Percentiles rank a stretch among this genome's conserved stretches.
These are phyloP conservation scores for Oryza glumipatula DNA, from an alignment of 176 grass and related monocot species.

Conservation along the genomic window DNA sequence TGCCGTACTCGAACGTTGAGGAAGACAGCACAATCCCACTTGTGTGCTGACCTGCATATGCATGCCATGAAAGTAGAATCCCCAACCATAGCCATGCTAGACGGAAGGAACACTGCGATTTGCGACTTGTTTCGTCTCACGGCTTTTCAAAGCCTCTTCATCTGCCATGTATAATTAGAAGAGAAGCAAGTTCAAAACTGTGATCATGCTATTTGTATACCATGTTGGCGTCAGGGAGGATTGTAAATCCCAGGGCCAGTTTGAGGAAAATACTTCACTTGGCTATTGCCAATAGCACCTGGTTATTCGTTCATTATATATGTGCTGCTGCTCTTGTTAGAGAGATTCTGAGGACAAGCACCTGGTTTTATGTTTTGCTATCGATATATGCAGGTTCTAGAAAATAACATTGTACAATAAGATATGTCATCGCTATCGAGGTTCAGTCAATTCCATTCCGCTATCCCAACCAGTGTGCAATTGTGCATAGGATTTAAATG, in stretches of 20 bases:
- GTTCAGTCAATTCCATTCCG: too few relatives aligned
- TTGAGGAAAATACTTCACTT: neutral
- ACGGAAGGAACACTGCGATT: neutral
- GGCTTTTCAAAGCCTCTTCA: neutral
- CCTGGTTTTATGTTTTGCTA: too few relatives aligned
- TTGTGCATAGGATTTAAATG: too few relatives aligned
- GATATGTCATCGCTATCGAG: too few relatives aligned
- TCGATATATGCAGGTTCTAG: too few relatives aligned
- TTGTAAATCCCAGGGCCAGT: neutral
- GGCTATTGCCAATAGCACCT: neutral
- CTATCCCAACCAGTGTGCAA: too few relatives aligned
- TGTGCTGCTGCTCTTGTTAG: neutral
- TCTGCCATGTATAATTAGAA: constrained; percentile 2
- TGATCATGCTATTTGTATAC: neutral
- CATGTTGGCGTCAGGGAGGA: constrained; percentile 27
- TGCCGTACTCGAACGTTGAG: constrained; percentile 25
- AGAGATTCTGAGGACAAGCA: too few relatives aligned
- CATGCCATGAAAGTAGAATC: neutral
- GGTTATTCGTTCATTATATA: neutral
- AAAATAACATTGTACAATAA: too few relatives aligned
- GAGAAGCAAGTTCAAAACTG: neutral
- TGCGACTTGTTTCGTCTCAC: neutral
- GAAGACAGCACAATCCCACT: constrained; percentile 29
- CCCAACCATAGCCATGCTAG: neutral
- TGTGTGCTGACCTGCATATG: neutral